Conservation (phyloP, 2,329 filamentous ascomycete genomes). For the Zymoseptoria ardabiliae region DNA sequence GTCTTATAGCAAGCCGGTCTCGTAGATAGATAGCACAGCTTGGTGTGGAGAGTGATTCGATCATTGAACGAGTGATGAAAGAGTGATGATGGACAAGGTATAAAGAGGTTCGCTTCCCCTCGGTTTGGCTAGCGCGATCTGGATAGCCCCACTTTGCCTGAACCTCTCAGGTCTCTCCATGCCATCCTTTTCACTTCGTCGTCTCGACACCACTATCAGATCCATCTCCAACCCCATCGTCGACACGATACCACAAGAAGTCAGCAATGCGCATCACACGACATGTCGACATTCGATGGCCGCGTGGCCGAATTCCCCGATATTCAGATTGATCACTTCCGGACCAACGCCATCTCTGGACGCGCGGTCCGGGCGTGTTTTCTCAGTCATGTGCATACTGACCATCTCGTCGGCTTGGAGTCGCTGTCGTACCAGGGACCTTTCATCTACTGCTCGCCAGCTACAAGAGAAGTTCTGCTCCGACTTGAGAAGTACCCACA, state of each 20-base stretch:
- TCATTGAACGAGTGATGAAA: too few relatives aligned
- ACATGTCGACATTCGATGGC: conserved; percentile 73
- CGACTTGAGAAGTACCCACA: conserved; percentile 67
- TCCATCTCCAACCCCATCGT: background rate
- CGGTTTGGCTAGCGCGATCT: background rate
- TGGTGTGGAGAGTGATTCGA: too few relatives aligned
- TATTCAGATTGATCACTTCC: conserved; percentile 79
- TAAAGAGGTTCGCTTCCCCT: background rate
- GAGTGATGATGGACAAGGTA: too few relatives aligned
- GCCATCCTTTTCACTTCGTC: background rate
- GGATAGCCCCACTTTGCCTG: background rate
- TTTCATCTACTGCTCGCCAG: conserved; percentile 84
- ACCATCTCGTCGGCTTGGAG: conserved; percentile 78
- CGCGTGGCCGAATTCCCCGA: conserved; percentile 68
- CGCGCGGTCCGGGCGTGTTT: conserved; percentile 72
- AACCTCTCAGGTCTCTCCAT: too few relatives aligned
- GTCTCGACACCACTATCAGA: background rate
- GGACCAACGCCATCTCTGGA: conserved; percentile 41
- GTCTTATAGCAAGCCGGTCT: too few relatives aligned
- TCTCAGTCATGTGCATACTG: conserved; percentile 85
- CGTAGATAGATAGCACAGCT: too few relatives aligned
- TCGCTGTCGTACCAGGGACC: conserved; percentile 42
- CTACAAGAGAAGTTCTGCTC: conserved; percentile 71
- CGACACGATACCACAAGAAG: background rate
- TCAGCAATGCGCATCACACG: conserved; percentile 1